Base-by-base conservation (phyloP, 129 eudicot species). In the Rutidosis leptorrhynchoides region DNA sequence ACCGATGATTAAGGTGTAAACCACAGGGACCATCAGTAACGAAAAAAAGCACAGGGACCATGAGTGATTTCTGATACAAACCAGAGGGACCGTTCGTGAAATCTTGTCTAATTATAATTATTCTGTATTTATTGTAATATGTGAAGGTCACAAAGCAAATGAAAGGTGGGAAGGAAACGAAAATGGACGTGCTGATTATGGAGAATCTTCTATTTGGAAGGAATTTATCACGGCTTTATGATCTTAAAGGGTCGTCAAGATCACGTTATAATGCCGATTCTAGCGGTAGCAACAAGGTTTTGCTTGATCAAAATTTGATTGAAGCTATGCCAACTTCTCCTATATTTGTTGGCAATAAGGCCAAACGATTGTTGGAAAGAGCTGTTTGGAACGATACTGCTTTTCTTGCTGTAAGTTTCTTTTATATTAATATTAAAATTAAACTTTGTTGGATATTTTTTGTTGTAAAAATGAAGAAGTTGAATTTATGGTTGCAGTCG, bases 281-380 rank as follows among this genome's bases (percentile, higher is more conserved):
- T 51, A 89, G 73, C 68, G 99, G 96, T 72, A 89, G 86, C 62
- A 94, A 89, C 55, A 89, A 94, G 79, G 99, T 94, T 68, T 85
- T 94, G 56, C 76, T 94, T 54, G 99, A 94, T 80, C 99, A 94
- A 81, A 94, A 94, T 74, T 62, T 94, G 73, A 89, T 94, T 49
- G 99, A 94, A 89, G 87, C 99, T 17, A 94, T 94, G 99, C 99
- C 99, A 32, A 94, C 99, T 56, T 82, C 93, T 73, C 99, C 99
- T 21, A 89, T 94, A 53, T 94, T 94, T 79, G 97, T 94, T 58
- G 97, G 99, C 49, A 89, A 94, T 71, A 94, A 89, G 74, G 99
- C 99, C 22, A 94, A 94, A 67, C 79, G 99, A 63, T 65, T 84
- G 65, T 71, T 94, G 58, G 99, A 89, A 80, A 78, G 99, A 77